Base-by-base conservation (phyloP, 2,329 filamentous ascomycete genomes). In the Pseudogymnoascus sp. region DNA sequence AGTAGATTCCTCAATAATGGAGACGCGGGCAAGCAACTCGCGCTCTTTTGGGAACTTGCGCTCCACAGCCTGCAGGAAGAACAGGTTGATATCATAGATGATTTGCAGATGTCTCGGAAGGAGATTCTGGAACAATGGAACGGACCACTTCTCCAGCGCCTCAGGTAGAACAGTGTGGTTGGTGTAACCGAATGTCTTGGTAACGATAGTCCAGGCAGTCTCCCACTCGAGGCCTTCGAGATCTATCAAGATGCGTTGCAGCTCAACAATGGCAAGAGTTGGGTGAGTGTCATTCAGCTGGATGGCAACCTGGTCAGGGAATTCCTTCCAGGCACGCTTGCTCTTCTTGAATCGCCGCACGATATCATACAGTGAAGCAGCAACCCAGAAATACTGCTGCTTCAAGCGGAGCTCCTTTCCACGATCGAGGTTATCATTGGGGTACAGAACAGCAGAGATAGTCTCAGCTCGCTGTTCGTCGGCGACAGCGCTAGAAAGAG, bases 361-460 rank as follows among this genome's bases (percentile, higher is more conserved):
- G 74, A 99, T 99, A 72, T 99, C 95, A 73, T 91, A 91, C 3
- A 99, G 83, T 15, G 95, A 99, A 15, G 95, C 95, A 62, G 95
- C 93, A 73, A 96, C 96, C 95, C 95, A 99, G 80, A 99, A 99
- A 82, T 99, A 99, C 76, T 99, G 95, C 77, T 99, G 95, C 84
- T 99, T 99, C 76, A 99, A 78, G 62, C 95, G 91, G 67, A 99
- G 86, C 80, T 99, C 95, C 78, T 99, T 99, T 67, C 95, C 95
- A 68, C 92, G 86, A 69, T 97, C 93, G 50, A 99, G 84, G 77
- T 96, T 97, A 77, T 97, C 93, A 73, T 99, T 99, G 65, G 95
- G 95, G 74, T 99, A 99, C 50, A 99, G 79, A 13, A 99, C 95
- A 33, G 93, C 93, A 62, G 93, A 97, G 78, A 99, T 99, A 63